Percentiles rank a stretch among this genome's conserved stretches.
phyloP scores from a whole-genome alignment of 176 grass and related monocot genomes.

The Elaeis guineensis region DNA sequence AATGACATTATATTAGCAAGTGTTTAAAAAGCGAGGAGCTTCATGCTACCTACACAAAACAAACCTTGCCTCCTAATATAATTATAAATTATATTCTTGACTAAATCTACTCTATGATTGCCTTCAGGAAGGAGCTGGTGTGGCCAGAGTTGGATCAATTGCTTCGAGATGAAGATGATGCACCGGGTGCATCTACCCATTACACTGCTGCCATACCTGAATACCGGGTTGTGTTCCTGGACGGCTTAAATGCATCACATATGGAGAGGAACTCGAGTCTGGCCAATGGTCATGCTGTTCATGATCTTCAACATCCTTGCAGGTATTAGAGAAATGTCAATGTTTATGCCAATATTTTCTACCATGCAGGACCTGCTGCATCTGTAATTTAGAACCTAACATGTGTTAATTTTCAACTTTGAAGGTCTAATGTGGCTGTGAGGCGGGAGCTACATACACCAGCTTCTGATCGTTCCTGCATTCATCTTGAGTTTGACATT shows the following conservation, averaged over 20 bases:
- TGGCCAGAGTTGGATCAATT: constrained; percentile 89
- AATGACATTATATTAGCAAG: constrained; percentile 2
- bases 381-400: constrained; percentile 13
- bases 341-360: constrained; percentile 1
- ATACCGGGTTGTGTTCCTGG: constrained; percentile 22
- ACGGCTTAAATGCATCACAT: constrained; percentile 35
- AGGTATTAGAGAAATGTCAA: constrained; percentile 39
- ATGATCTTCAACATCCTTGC: constrained; percentile 73
- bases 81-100: too few species aligned
- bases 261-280: constrained; percentile 56
- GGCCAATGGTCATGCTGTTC: constrained; percentile 58
- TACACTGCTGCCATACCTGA: constrained; percentile 94
- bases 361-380: constrained; percentile 10
- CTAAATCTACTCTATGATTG: constrained; percentile 5
- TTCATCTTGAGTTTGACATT: constrained; percentile 90
- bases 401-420: constrained; percentile 15
- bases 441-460: constrained; percentile 72
- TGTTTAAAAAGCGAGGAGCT: too few species aligned
- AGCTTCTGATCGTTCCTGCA: constrained; percentile 80
- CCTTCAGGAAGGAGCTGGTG: constrained; percentile 75
- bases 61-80: too few species aligned
- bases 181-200: constrained; percentile 62
- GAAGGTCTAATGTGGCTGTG: constrained; percentile 75
- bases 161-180: constrained; percentile 56
- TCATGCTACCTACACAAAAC: too few species aligned